A percentile compares a stretch with the other conserved stretches of the same genome.
Evolutionary conservation across 768 basidiomycete species (phyloP).

Genomic region (Tricholoma sp.): DNA sequence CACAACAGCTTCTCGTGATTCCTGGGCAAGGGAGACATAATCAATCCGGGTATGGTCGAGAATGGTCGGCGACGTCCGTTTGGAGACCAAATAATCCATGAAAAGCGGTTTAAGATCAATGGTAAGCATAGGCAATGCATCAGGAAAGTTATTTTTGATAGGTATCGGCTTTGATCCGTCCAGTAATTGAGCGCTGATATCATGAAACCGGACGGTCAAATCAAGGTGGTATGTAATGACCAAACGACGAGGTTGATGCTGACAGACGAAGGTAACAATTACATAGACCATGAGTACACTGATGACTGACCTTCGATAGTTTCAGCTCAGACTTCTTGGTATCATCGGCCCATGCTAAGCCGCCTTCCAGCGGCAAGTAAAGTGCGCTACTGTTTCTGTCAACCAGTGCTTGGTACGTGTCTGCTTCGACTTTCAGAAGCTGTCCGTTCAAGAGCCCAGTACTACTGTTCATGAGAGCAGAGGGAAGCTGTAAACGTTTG

Average conservation of each 20-base stretch:
- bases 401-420: conserved; percentile 40
- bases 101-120: conserved; percentile 54
- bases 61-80: conserved; percentile 20
- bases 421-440: conserved; percentile 43
- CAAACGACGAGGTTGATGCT: conserved; percentile 63
- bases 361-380: conserved; percentile 41
- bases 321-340: conserved; percentile 43
- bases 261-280: background rate
- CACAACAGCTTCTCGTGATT: conserved; percentile 55
- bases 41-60: conserved; percentile 31
- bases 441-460: conserved; percentile 36
- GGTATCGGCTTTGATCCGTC: conserved; percentile 41
- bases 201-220: conserved; percentile 64
- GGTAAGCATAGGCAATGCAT: conserved; percentile 53
- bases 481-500: conserved; percentile 27
- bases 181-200: conserved; percentile 67
- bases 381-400: conserved; percentile 16
- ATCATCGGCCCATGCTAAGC: conserved; percentile 54
- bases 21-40: conserved; percentile 43
- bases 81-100: conserved; percentile 33
- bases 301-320: conserved; percentile 45
- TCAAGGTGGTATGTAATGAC: conserved; percentile 61
- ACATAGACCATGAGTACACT: background rate
- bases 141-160: conserved; percentile 59
- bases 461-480: conserved; percentile 29